Conservation (phyloP, 1,139 yeast genomes). For the Yamadazyma sp. region DNA sequence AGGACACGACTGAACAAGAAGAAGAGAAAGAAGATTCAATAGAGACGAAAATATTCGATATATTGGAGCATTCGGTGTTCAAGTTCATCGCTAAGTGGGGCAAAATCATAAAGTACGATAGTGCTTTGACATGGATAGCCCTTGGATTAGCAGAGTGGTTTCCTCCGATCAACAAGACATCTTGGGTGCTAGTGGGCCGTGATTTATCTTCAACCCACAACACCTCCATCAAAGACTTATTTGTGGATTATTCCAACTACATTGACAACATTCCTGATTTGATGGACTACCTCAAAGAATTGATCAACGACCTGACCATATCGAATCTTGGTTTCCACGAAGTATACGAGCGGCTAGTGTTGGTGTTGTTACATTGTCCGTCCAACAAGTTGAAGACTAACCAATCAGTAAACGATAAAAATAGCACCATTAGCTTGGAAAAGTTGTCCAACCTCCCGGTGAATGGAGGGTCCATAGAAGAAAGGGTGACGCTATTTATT, state of each 20-base stretch:
- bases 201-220: slow-evolving; percentile 26
- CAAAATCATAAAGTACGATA: slow-evolving; percentile 70
- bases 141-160: slow-evolving; percentile 88
- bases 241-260: slow-evolving; percentile 50
- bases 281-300: slow-evolving; percentile 23
- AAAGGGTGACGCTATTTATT: slow-evolving; percentile 71
- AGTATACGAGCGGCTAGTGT: slow-evolving; percentile 71
- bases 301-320: slow-evolving; percentile 26
- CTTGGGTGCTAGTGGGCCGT: slow-evolving; percentile 46
- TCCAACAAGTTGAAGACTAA: slow-evolving; percentile 35
- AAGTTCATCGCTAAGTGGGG: slow-evolving; percentile 81
- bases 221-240: slow-evolving; percentile 37
- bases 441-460: slow-evolving; percentile 45
- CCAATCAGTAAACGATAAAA: slow-evolving; percentile 3
- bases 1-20: background rate
- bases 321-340: slow-evolving; percentile 57
- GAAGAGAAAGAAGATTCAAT: slow-evolving; percentile 15
- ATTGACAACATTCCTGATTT: slow-evolving; percentile 35
- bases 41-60: slow-evolving; percentile 55
- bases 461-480: slow-evolving; percentile 68
- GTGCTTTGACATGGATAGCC: slow-evolving; percentile 86
- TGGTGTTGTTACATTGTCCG: slow-evolving; percentile 72
- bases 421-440: slow-evolving; percentile 12
- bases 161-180: slow-evolving; percentile 56
- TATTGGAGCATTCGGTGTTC: slow-evolving; percentile 60